Percentiles rank a stretch among this genome's conserved stretches.
Conservation (phyloP, 805 yeast species). For the Kazachstania africana region DNA sequence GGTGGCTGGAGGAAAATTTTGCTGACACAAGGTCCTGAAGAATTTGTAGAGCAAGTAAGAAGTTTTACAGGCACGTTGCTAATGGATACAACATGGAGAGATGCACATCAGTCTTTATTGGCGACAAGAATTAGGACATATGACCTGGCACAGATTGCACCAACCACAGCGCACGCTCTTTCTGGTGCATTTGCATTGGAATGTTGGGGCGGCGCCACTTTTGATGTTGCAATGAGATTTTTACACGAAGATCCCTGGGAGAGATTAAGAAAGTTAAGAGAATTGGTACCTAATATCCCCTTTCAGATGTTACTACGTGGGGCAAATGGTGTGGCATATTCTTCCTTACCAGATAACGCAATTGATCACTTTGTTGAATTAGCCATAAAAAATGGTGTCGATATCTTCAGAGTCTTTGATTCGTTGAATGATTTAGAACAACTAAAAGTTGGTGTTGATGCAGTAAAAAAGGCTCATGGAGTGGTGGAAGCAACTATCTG, state of each 20-base stretch:
- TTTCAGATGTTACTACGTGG: conserved; percentile 99
- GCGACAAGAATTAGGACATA: conserved; percentile 96
- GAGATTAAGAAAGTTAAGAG: conserved; percentile 77
- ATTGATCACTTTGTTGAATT: conserved; percentile 92
- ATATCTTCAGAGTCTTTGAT: conserved; percentile 94
- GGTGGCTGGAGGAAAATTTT: conserved; percentile 90
- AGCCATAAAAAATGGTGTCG: conserved; percentile 94
- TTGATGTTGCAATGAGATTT: conserved; percentile 97
- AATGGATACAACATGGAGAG: conserved; percentile 99
- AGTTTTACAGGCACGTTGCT: conserved; percentile 76
- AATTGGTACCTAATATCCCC: conserved; percentile 92
- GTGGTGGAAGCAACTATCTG: conserved; percentile 97
- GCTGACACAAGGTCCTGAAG: conserved; percentile 76
- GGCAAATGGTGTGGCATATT: conserved; percentile 98
- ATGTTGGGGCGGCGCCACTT: conserved; percentile 99
- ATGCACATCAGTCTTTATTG: conserved; percentile 93
- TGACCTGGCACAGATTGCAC: conserved; percentile 85
- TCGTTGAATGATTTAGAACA: conserved; percentile 95
- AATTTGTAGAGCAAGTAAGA: conserved; percentile 82
- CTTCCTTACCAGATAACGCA: conserved; percentile 96
- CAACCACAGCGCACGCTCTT: conserved; percentile 83
- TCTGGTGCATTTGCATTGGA: conserved; percentile 89
- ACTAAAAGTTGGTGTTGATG: conserved; percentile 93
- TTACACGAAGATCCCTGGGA: conserved; percentile 99
- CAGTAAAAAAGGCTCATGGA: conserved; percentile 97